Conservation (phyloP, 2,329 filamentous ascomycete genomes). For the Xylariaceae sp. region DNA sequence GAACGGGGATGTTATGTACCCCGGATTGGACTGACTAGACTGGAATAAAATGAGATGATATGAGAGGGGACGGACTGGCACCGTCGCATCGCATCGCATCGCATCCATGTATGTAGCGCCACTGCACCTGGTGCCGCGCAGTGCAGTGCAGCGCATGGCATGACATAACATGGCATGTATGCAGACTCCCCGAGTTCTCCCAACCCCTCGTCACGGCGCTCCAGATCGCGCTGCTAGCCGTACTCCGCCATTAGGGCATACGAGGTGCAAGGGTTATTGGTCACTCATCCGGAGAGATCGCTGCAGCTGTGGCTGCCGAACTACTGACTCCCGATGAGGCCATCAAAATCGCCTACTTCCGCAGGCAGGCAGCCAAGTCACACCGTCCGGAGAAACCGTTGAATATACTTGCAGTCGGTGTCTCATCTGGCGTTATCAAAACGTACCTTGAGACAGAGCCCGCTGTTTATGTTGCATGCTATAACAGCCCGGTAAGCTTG, state of each 20-base stretch:
- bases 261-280: slow-evolving; percentile 30
- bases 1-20: no score
- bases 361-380: slow-evolving; percentile 30
- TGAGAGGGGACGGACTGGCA: no score
- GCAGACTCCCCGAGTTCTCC: slow-evolving; percentile 30
- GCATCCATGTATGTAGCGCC: no score
- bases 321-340: slow-evolving; percentile 27
- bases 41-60: no score
- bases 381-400: slow-evolving; percentile 23
- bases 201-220: slow-evolving; percentile 42
- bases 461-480: slow-evolving; percentile 26
- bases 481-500: slow-evolving; percentile 34
- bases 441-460: slow-evolving; percentile 18
- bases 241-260: slow-evolving; percentile 32
- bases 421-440: slow-evolving; percentile 20
- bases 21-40: no score
- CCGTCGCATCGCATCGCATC: no score
- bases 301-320: slow-evolving; percentile 35
- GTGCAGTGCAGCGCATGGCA: background rate
- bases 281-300: slow-evolving; percentile 40
- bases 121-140: no score
- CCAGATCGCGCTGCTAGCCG: slow-evolving; percentile 39
- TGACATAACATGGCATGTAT: background rate
- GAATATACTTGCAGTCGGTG: slow-evolving; percentile 38
- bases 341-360: slow-evolving; percentile 37